These are phyloP conservation scores for Voacanga thouarsii DNA, from an alignment of 257 asterid genomes.

Conservation along the genomic window DNA sequence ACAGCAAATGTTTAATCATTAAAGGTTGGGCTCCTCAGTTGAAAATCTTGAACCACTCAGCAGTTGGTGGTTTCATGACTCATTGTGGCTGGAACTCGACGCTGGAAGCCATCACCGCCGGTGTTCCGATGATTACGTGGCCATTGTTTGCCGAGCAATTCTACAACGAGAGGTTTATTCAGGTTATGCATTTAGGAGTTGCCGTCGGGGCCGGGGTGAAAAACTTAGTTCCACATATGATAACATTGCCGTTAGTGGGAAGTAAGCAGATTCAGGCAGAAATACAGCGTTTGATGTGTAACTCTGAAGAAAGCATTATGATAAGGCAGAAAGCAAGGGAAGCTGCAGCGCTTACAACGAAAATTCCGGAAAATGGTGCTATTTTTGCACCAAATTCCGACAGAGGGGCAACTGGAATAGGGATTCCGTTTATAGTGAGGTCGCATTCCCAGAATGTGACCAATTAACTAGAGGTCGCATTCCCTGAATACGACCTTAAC, in stretches of 20 bases:
- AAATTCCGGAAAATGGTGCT: too few relatives aligned
- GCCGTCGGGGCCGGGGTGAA: background rate
- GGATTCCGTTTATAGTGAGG: too few relatives aligned
- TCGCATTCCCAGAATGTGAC: too few relatives aligned
- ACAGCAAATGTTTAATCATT: constrained; percentile 18
- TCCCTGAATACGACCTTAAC: too few relatives aligned
- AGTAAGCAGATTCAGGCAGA: background rate
- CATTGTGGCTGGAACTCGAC: background rate
- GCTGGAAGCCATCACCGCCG: background rate
- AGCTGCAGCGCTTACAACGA: background rate
- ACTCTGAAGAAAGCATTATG: background rate
- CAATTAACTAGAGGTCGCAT: too few relatives aligned
- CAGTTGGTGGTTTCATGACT: background rate
- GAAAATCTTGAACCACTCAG: background rate
- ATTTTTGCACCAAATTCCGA: too few relatives aligned
- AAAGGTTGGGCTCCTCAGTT: constrained; percentile 28
- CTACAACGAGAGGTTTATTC: background rate
- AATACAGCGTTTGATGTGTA: background rate
- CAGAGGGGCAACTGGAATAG: too few relatives aligned
- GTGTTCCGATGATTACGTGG: background rate
- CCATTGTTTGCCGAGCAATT: constrained; percentile 1
- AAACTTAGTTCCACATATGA: background rate
- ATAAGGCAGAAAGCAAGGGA: background rate
- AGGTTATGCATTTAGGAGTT: background rate
- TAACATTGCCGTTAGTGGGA: background rate